phyloP scores from a whole-genome alignment of 306 rosid species.

The Hylodesmum podocarpum region DNA sequence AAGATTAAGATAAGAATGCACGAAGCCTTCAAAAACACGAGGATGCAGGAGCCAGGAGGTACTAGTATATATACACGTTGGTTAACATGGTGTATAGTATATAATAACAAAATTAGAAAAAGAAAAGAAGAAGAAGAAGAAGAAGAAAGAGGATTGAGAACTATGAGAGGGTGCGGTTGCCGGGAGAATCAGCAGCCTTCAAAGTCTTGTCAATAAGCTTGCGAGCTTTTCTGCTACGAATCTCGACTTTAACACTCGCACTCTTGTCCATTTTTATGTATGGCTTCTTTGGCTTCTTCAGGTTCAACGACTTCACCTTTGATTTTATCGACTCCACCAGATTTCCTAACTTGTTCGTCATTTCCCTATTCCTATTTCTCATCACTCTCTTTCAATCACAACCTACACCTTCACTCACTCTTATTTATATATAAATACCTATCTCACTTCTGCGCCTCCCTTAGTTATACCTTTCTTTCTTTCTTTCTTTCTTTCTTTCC shows the following conservation, averaged over 20 bases:
- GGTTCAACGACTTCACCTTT: conserved; percentile 58
- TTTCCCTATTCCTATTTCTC: not conserved
- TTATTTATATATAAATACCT: no score
- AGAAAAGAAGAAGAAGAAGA: no score
- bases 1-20: no score
- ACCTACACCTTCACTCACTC: no score
- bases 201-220: conserved; percentile 80
- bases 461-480: no score
- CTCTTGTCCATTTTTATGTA: conserved; percentile 92
- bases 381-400: no score
- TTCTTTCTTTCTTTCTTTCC: not conserved
- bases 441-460: no score
- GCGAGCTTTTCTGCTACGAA: conserved; percentile 90
- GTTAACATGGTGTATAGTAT: no score
- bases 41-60: no score
- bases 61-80: no score
- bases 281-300: conserved; percentile 63
- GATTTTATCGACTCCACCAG: conserved; percentile 80
- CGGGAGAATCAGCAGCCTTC: conserved; percentile 72
- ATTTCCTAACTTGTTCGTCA: conserved; percentile 66
- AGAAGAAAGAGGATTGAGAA: not conserved
- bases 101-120: no score
- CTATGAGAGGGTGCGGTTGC: conserved; percentile 33
- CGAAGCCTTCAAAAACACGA: no score
- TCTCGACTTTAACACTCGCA: conserved; percentile 88